Base-by-base conservation (phyloP, 2,329 filamentous ascomycete species). In the Erysiphe pulchra region DNA sequence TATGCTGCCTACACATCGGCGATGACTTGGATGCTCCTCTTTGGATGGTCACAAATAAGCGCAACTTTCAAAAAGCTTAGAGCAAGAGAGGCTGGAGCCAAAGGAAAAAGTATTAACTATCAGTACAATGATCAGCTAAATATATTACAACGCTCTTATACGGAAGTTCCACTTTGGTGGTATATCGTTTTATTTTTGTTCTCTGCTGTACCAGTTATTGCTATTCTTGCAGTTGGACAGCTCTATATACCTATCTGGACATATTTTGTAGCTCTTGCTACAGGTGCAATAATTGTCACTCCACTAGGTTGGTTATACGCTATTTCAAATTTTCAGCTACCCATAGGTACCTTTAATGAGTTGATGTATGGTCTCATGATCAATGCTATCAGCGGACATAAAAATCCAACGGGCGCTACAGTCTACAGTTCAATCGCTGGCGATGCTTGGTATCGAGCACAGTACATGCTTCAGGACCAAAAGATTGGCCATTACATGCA, bases 401-500 rank as follows among this genome's bases (percentile, higher is more conserved):
- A 68, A 47, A 72, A 74, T 49, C 72, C 72, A 1, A 65, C 66
- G 7, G 72, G 73, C 2, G 71, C 71, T 1, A 69, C 67, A 0
- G 62, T 68, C 0, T 76, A 75, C 51, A 68, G 71, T 8, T 60
- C 67, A 10, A 73, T 76, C 14, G 70, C 71, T 1, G 72, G 72
- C 12, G 70, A 75, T 45, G 70, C 71, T 2, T 76, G 72, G 72
- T 74, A 73, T 47, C 59, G 69, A 14, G 68, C 69, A 0, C 68
- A 71, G 50, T 63, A 65, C 18, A 71, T 73, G 62, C 60, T 75
- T 0, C 71, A 76, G 51, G 73, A 77, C 52, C 69, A 71, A 54
- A 73, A 75, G 53, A 73, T 76, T n/a, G 72, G 71, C 0, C 71
- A 75, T 50, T 76, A 75, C 50, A 72, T 73, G 66, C 70, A 76